Conservation (phyloP, 1,284 basidiomycete species). For the Cutaneotrichosporon sp. region DNA sequence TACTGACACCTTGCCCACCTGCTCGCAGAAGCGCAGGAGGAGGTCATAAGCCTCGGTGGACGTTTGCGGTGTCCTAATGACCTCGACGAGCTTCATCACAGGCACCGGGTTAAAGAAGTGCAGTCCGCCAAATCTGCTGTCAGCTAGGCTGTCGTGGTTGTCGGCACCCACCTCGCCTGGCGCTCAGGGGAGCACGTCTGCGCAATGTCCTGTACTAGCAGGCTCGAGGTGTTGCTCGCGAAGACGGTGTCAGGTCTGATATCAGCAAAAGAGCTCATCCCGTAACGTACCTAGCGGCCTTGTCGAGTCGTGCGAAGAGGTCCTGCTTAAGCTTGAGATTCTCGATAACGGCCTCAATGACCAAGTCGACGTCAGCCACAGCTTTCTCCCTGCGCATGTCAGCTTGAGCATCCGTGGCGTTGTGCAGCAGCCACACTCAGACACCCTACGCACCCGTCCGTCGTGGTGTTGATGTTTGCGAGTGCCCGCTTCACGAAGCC, state of each 20-base stretch:
- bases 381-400: slow-evolving; percentile 42
- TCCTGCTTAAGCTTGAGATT: slow-evolving; percentile 54
- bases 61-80: slow-evolving; percentile 52
- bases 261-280: neutral
- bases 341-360: slow-evolving; percentile 58
- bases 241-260: slow-evolving; percentile 45
- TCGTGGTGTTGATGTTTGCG: slow-evolving; percentile 51
- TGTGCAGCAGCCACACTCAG: neutral
- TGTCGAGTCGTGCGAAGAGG: slow-evolving; percentile 53
- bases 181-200: slow-evolving; percentile 37
- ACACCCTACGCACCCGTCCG: slow-evolving; percentile 43
- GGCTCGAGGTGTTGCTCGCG: slow-evolving; percentile 55
- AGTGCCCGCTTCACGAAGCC: slow-evolving; percentile 45
- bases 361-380: slow-evolving; percentile 52
- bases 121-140: slow-evolving; percentile 52
- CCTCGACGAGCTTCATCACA: slow-evolving; percentile 58
- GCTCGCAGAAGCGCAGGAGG: slow-evolving; percentile 51
- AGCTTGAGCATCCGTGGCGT: neutral
- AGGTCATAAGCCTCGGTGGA: slow-evolving; percentile 49
- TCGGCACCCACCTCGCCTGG: slow-evolving; percentile 19
- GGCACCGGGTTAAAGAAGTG: slow-evolving; percentile 54
- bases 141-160: too few species aligned
- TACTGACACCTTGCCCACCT: slow-evolving; percentile 55
- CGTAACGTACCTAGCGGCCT: slow-evolving; percentile 39
- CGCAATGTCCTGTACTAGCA: slow-evolving; percentile 54